Percentiles rank a stretch among this genome's conserved stretches.
Evolutionary conservation across 768 basidiomycete genomes (phyloP).

Genomic region (Scleroderma bovista): DNA sequence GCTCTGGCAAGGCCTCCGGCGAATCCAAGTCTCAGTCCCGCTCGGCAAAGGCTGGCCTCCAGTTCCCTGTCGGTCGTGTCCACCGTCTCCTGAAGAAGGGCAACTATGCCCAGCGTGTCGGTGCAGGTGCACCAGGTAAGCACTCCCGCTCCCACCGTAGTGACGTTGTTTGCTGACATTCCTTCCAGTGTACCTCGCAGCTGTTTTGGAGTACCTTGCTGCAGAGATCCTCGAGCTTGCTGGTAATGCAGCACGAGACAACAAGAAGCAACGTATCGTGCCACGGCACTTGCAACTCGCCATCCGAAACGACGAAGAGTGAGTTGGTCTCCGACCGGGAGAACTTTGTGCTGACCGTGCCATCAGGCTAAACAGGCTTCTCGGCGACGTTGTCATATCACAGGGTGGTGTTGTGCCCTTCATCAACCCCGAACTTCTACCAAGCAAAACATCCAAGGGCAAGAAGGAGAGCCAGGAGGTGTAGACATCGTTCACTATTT

Average conservation of each 20-base stretch:
- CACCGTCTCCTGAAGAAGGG: slow-evolving; percentile 55
- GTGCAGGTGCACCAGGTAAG: slow-evolving; percentile 46
- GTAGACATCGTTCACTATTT: slow-evolving; percentile 15
- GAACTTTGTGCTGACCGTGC: background rate
- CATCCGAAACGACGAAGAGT: slow-evolving; percentile 59
- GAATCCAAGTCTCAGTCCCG: slow-evolving; percentile 34
- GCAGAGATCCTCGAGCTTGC: slow-evolving; percentile 62
- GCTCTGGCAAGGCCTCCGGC: slow-evolving; percentile 55
- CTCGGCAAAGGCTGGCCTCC: slow-evolving; percentile 38
- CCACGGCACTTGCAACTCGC: slow-evolving; percentile 63
- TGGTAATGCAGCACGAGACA: slow-evolving; percentile 49
- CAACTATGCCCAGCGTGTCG: slow-evolving; percentile 54
- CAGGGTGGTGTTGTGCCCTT: slow-evolving; percentile 55
- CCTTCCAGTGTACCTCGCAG: slow-evolving; percentile 49
- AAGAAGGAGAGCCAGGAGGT: slow-evolving; percentile 49
- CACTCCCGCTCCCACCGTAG: background rate
- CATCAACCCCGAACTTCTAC: slow-evolving; percentile 49
- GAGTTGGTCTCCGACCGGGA: background rate
- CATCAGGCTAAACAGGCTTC: slow-evolving; percentile 33
- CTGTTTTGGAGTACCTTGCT: slow-evolving; percentile 56
- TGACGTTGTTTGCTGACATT: background rate
- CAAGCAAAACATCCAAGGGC: slow-evolving; percentile 47
- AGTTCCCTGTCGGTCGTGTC: slow-evolving; percentile 57
- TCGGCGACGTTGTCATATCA: slow-evolving; percentile 50
- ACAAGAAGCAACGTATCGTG: slow-evolving; percentile 59